phyloP scores from a whole-genome alignment of 2,329 filamentous ascomycete species.

The Aspergillus persii region DNA sequence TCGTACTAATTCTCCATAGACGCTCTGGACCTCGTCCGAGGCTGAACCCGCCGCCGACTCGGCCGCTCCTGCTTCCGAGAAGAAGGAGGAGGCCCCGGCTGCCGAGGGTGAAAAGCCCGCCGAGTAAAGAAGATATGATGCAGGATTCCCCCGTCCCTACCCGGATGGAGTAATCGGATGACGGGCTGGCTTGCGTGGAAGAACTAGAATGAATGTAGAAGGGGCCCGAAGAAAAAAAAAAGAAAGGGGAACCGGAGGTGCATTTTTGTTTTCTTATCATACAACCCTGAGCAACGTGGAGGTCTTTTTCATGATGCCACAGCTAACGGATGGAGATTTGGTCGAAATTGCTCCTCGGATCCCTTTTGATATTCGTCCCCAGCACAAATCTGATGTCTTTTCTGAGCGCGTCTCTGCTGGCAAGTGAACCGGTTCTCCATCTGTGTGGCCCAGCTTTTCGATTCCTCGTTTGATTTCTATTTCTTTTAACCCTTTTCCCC shows the following conservation, averaged over 20 bases:
- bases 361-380: neutral
- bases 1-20: conserved; percentile 56
- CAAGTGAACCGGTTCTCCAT: conserved; percentile 15
- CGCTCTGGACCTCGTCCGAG: conserved; percentile 98
- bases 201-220: conserved; percentile 6
- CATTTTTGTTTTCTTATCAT: conserved; percentile 5
- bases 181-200: conserved; percentile 11
- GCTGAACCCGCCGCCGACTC: conserved; percentile 71
- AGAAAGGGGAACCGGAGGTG: conserved; percentile 1
- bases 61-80: conserved; percentile 41
- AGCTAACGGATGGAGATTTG: conserved; percentile 8
- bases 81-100: conserved; percentile 44
- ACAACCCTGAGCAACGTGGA: conserved; percentile 6
- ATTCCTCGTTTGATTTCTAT: conserved; percentile 19
- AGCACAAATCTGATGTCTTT: neutral
- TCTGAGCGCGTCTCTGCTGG: conserved; percentile 7
- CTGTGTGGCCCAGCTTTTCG: conserved; percentile 17
- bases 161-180: conserved; percentile 10
- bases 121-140: conserved; percentile 41
- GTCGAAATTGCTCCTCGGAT: conserved; percentile 6
- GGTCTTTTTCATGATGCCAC: neutral
- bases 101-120: conserved; percentile 44
- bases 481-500: conserved; percentile 12
- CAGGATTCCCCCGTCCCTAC: conserved; percentile 30
- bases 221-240: neutral